phyloP scores from a whole-genome alignment of 352 stramenopile genomes.

The Globisporangium orthogonon region DNA sequence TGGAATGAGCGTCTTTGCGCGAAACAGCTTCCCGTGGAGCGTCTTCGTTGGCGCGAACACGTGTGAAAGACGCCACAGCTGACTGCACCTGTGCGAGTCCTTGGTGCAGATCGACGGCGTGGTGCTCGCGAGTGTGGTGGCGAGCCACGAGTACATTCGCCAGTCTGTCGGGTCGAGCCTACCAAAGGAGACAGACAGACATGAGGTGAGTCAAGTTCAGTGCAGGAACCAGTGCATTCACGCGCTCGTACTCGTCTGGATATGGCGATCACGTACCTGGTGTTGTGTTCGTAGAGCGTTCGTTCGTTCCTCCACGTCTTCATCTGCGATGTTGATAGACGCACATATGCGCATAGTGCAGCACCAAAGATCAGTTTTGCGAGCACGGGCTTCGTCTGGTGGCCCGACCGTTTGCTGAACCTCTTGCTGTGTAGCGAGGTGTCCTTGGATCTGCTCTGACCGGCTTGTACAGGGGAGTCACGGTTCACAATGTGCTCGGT shows the following conservation, averaged over 20 bases:
- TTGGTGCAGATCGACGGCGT: slow-evolving; percentile 2
- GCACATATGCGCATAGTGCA: slow-evolving; percentile 10
- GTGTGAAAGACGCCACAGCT: slow-evolving; percentile 18
- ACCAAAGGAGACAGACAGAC: not conserved
- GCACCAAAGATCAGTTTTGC: slow-evolving; percentile 1
- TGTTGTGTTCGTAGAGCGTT: slow-evolving; percentile 22
- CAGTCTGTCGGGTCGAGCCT: slow-evolving; percentile 49
- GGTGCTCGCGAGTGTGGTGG: not conserved
- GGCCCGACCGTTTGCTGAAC: not conserved
- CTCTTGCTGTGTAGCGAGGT: not conserved
- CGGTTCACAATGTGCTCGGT: not conserved
- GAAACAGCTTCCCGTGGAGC: slow-evolving; percentile 23
- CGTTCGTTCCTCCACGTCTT: slow-evolving; percentile 29
- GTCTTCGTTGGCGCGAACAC: slow-evolving; percentile 19
- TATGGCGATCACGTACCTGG: slow-evolving; percentile 1
- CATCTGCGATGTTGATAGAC: slow-evolving; percentile 20
- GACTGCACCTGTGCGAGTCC: slow-evolving; percentile 10
- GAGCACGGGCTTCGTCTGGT: not conserved
- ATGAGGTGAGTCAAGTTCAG: not conserved
- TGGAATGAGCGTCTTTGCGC: slow-evolving; percentile 14
- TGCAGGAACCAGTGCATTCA: no score
- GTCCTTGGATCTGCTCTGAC: no score
- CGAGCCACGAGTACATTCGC: slow-evolving; percentile 35
- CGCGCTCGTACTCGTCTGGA: no score
- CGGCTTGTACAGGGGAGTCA: not conserved